phyloP scores from a whole-genome alignment of 768 basidiomycete species.

The Amanita rubescens region DNA sequence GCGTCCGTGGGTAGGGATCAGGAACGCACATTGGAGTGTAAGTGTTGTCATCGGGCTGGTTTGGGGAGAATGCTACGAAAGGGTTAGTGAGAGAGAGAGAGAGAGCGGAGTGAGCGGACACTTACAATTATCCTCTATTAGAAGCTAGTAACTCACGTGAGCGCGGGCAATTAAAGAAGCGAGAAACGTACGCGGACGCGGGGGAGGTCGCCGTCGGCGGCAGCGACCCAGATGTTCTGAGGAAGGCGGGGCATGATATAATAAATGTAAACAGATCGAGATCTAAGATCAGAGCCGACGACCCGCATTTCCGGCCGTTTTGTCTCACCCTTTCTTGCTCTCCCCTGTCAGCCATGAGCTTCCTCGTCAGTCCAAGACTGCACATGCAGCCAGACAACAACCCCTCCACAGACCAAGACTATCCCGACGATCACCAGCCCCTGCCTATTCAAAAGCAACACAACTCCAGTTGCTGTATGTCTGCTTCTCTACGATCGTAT shows the following conservation, averaged over 20 bases:
- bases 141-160: slow-evolving; percentile 36
- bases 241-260: slow-evolving; percentile 14
- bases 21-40: slow-evolving; percentile 75
- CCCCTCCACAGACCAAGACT: slow-evolving; percentile 11
- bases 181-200: slow-evolving; percentile 52
- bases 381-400: slow-evolving; percentile 9
- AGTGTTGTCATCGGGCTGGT: slow-evolving; percentile 60
- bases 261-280: slow-evolving; percentile 20
- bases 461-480: slow-evolving; percentile 74
- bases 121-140: slow-evolving; percentile 54
- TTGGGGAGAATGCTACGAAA: slow-evolving; percentile 54
- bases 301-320: slow-evolving; percentile 5
- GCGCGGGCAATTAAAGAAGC: slow-evolving; percentile 1
- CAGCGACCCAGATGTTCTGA: slow-evolving; percentile 90
- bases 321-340: slow-evolving; percentile 11
- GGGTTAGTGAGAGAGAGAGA: slow-evolving; percentile 19
- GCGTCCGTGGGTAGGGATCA: slow-evolving; percentile 8
- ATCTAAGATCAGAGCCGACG: slow-evolving; percentile 21
- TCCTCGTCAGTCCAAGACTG: slow-evolving; percentile 13
- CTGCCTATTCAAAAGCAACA: slow-evolving; percentile 48
- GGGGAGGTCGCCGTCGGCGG: slow-evolving; percentile 81
- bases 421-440: slow-evolving; percentile 29
- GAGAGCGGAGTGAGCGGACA: too few species aligned
- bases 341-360: slow-evolving; percentile 17
- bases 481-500: slow-evolving; percentile 26